These are phyloP conservation scores for Rhodotorula sp. DNA, from an alignment of 1,284 basidiomycete species.

Conservation along the genomic window DNA sequence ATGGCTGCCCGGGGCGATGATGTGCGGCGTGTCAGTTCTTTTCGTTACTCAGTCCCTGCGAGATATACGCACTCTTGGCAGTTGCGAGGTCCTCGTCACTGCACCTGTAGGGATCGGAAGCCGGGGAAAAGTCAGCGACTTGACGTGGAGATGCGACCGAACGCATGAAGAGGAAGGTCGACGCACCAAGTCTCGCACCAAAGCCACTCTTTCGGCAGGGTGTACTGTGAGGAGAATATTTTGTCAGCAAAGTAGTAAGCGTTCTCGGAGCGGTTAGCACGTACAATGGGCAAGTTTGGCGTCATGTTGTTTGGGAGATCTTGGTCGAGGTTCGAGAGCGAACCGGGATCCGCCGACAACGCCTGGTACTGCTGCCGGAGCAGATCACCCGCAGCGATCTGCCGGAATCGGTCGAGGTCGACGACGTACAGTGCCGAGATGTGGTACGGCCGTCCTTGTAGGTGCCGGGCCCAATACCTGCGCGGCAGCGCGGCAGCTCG, in stretches of 20 bases:
- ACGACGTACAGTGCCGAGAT: slow-evolving; percentile 95
- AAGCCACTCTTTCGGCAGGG: slow-evolving; percentile 84
- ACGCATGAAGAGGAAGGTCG: too few relatives aligned
- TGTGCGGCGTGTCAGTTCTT: neutral
- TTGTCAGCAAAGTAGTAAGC: too few relatives aligned
- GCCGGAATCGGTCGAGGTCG: slow-evolving; percentile 90
- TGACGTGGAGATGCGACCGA: neutral
- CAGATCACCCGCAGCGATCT: slow-evolving; percentile 68
- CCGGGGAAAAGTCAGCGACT: neutral
- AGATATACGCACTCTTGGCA: slow-evolving; percentile 60
- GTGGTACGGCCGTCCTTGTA: slow-evolving; percentile 79
- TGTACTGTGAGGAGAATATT: slow-evolving; percentile 55
- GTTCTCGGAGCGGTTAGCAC: slow-evolving; percentile 43
- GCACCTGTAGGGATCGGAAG: slow-evolving; percentile 2
- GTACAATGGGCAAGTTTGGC: slow-evolving; percentile 59
- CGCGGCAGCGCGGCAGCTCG: slow-evolving; percentile 52
- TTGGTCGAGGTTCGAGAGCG: slow-evolving; percentile 93
- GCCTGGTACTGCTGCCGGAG: slow-evolving; percentile 88
- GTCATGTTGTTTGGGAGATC: slow-evolving; percentile 80
- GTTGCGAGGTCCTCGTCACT: slow-evolving; percentile 69
- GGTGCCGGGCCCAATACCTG: slow-evolving; percentile 78
- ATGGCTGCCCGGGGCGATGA: slow-evolving; percentile 7
- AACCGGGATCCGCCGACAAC: slow-evolving; percentile 88
- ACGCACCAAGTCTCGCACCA: slow-evolving; percentile 72
- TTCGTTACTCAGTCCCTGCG: neutral